Base-by-base conservation (phyloP, 2,329 filamentous ascomycete species). In the Hawksworthiomyces lignivorus region DNA sequence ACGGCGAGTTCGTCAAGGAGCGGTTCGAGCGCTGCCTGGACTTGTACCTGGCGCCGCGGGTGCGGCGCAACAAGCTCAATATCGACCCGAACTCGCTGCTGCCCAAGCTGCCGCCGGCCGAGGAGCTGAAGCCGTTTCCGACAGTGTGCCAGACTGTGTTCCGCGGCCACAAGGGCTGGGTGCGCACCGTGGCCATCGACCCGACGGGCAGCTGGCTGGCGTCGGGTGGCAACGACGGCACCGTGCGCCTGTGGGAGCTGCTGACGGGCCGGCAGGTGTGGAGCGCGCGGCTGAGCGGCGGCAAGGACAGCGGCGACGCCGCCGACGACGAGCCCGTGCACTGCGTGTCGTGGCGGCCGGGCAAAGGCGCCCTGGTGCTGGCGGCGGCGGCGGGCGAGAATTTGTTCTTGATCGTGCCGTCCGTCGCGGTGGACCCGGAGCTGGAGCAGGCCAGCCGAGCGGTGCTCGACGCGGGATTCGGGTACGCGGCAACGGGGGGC, bases 1-100 rank as follows among this genome's bases (percentile, higher is more conserved):
- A 95, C 59, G 85, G 84, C 38, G 76, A 74, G 41, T 87, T 96
- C 52, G 80, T 98, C 59, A 95, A 96, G 62, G 92, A 98, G 63
- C 83, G 89, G 52, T 98, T 98, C 54, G 89, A 98, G 62, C 76
- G 94, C 50, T 97, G 88, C 60, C 69, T 98, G 52, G 94, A 98
- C 64, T 74, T 98, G 15, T 98, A 98, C 61, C 75, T 98, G 46
- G 92, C 94, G 14, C 92, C 94, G 35, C 77, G 92, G 56, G 80
- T 98, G 43, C 80, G 90, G 46, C 84, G 94, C 61, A 96, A 89
- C 68, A 85, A 89, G 62, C 77, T 98, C 56, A 95, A 97, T 64
- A 97, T 98, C 56, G 92, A 98, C 55, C 92, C 92, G 4, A 84
- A 85, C 61, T 94, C 87, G 28, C 70, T 98, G 38, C 74, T 98